These are phyloP conservation scores for Nothopassalora personata DNA, from an alignment of 2,329 filamentous ascomycete genomes.

Conservation along the genomic window DNA sequence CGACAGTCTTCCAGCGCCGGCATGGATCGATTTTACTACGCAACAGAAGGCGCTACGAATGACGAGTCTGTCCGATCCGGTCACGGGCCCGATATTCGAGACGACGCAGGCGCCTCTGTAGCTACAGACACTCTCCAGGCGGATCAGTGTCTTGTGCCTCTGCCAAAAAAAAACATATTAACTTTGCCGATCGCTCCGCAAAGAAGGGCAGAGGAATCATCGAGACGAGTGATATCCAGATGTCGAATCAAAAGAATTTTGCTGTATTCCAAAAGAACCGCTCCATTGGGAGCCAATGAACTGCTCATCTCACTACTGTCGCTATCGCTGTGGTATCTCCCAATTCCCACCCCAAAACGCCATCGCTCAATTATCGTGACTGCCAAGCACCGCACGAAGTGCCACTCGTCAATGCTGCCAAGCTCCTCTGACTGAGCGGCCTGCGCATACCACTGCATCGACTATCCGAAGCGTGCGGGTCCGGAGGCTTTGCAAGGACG, in stretches of 20 bases:
- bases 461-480: neutral
- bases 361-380: neutral
- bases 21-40: neutral
- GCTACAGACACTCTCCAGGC: neutral
- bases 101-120: neutral
- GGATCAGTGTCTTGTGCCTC: neutral
- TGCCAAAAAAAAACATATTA: no score
- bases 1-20: neutral
- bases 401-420: conserved; percentile 1
- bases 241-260: no score
- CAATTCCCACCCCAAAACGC: neutral
- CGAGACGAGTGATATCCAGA: no score
- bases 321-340: neutral
- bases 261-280: neutral
- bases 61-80: neutral
- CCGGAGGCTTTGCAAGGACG: neutral
- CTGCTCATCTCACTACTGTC: neutral
- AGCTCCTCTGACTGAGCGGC: conserved; percentile 1
- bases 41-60: neutral
- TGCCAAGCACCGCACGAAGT: neutral
- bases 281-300: neutral
- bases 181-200: no score
- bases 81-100: neutral
- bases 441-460: neutral
- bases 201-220: no score